Evolutionary conservation across 371 early-diverging fungal genomes (phyloP), one percentile per base, ranked within the genome.

Genomic region (Mortierella sp.): DNA sequence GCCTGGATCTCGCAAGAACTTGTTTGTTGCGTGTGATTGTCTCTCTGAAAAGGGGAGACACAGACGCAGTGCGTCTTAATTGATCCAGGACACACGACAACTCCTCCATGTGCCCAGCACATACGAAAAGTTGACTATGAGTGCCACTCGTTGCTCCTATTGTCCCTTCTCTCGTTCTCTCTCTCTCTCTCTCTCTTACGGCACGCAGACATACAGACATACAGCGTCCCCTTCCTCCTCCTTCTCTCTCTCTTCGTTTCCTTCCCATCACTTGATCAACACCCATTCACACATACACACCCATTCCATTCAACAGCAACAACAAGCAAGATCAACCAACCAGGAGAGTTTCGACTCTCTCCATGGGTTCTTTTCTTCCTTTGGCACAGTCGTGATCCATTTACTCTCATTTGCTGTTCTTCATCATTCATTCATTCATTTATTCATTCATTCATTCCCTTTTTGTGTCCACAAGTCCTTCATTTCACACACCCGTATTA

Each of bases 1-100:
- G 65, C 38, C 65, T 38, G 24, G 21, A 65, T 38, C 1, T 65
- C 65, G 65, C 65, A 65, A 65, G 65, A 65, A 73, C 74, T 72
- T 78, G 75, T 79, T 75, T 79, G 71, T 79, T 75, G 74, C 48
- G n/a, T 63, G 44, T 41, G 60, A 75, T 79, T 75, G 79, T 71
- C 71, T 58, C 75, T 79, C 41, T 10, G 65, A 60, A 63, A 35
- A 16, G 63, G 63, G 65, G 38, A 32, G 38, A 63, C 65, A 56
- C 18, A 63, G 32, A 2, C 32, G 29, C n/a, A 55, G 55, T 10
- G 8, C 11, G 14, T 2, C 35, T 46, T 46, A 46, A 14, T 46
- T 46, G 5, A 12, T 12, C 48, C 48, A 41, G 11, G 11, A 27
- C 58, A 58, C 29, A 3, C 0, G 8, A 46, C 14, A 12, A 46